Percentiles rank a stretch among this genome's conserved stretches.
Evolutionary conservation across 1,284 basidiomycete species (phyloP).

Genomic region (Austropuccinia psidii): DNA sequence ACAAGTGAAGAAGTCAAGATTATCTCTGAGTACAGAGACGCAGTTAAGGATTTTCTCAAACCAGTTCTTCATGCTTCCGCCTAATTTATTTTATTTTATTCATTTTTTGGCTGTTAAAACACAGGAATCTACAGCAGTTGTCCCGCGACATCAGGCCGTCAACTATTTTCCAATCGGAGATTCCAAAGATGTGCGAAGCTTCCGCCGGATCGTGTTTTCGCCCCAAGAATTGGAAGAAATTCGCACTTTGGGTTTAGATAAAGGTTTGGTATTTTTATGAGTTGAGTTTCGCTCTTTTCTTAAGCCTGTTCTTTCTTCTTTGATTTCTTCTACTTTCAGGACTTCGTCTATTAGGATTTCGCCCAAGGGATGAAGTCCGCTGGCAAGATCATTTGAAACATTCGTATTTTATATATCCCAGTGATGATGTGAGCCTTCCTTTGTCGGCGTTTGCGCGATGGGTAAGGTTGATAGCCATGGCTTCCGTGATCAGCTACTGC

Average conservation of each 20-base stretch:
- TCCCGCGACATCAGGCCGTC: background rate
- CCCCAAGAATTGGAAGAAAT: constrained; percentile 7
- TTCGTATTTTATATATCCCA: constrained; percentile 82
- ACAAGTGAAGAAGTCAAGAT: constrained; percentile 1
- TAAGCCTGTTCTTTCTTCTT: background rate
- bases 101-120: background rate
- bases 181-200: background rate
- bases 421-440: constrained; percentile 45
- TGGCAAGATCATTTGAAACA: constrained; percentile 89
- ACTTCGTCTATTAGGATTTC: constrained; percentile 87
- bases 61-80: background rate
- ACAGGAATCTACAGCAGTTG: constrained; percentile 24
- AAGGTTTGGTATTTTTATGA: background rate
- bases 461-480: too few relatives aligned
- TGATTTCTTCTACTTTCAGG: constrained; percentile 48
- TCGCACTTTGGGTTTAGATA: constrained; percentile 7
- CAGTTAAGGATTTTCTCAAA: constrained; percentile 4
- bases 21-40: constrained; percentile 7
- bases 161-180: constrained; percentile 26
- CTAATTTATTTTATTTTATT: background rate
- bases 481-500: too few relatives aligned
- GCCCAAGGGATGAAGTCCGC: constrained; percentile 54
- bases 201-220: constrained; percentile 10
- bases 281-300: background rate
- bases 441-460: too few relatives aligned